These are phyloP conservation scores for Nissolia schottii DNA, from an alignment of 306 rosid genomes.

Conservation along the genomic window DNA sequence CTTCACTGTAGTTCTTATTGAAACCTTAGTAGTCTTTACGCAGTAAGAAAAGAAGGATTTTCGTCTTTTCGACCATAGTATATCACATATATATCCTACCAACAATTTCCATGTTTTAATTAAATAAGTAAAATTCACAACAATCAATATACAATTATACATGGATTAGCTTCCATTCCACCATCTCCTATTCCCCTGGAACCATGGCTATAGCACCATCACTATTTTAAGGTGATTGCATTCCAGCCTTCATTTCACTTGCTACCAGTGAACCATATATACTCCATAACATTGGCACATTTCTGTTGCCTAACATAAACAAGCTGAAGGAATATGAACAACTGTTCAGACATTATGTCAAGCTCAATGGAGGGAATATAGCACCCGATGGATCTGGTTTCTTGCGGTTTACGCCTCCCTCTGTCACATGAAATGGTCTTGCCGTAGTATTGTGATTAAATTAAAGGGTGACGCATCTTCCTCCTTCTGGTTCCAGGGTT, in stretches of 20 bases:
- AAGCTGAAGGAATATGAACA: not conserved
- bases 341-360: not conserved
- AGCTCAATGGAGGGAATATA: not conserved
- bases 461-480: constrained; percentile 54
- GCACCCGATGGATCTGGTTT: not conserved
- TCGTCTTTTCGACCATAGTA: not conserved
- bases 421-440: constrained; percentile 65
- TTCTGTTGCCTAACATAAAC: constrained; percentile 7
- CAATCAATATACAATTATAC: not conserved
- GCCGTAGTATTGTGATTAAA: constrained; percentile 49
- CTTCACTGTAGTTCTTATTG: not conserved
- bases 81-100: not conserved
- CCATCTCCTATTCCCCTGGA: not conserved
- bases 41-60: not conserved
- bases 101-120: not conserved
- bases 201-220: no score
- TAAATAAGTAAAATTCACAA: not conserved
- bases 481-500: constrained; percentile 65
- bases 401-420: not conserved
- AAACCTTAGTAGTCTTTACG: not conserved
- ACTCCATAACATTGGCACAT: not conserved
- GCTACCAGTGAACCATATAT: constrained; percentile 20
- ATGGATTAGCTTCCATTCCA: not conserved
- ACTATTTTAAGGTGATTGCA: no score
- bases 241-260: not conserved